Evolutionary conservation across 352 stramenopile genomes (phyloP).

Genomic region (Phytophthora chlamydospora): DNA sequence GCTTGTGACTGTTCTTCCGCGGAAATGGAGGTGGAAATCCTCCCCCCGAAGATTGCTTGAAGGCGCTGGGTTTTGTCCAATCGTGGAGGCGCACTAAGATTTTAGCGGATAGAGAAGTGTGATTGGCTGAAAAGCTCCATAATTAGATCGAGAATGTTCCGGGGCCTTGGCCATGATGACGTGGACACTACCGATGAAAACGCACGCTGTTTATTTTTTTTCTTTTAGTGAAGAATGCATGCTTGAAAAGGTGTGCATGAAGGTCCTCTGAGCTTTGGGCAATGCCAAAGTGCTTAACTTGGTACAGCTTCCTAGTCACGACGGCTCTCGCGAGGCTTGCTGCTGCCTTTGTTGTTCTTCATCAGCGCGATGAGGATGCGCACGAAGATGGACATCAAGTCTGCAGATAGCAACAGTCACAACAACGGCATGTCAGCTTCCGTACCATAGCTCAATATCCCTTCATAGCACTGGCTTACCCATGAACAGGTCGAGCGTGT

Average conservation of each 20-base stretch:
- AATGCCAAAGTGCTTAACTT: not conserved
- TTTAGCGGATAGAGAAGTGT: no score
- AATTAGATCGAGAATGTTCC: conserved; percentile 28
- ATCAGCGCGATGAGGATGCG: conserved; percentile 86
- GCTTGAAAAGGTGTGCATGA: conserved; percentile 16
- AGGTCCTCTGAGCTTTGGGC: conserved; percentile 1
- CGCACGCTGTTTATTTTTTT: conserved; percentile 4
- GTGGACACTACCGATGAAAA: conserved; percentile 11
- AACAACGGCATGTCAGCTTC: conserved; percentile 2
- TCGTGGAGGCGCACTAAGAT: not conserved
- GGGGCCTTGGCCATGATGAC: conserved; percentile 11
- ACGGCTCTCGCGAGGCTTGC: conserved; percentile 43
- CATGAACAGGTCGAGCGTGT: conserved; percentile 88
- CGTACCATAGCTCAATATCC: not conserved
- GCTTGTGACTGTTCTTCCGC: conserved; percentile 32
- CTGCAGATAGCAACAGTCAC: conserved; percentile 29
- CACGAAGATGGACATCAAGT: conserved; percentile 90
- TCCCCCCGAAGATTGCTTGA: conserved; percentile 2
- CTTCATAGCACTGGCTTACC: conserved; percentile 38
- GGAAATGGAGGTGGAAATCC: conserved; percentile 32
- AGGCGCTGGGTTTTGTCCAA: conserved; percentile 17
- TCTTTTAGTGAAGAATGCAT: conserved; percentile 26
- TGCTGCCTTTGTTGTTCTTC: conserved; percentile 61
- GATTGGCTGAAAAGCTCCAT: not conserved
- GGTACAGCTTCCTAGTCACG: conserved; percentile 28